phyloP scores from a whole-genome alignment of 305 asterid genomes.

The Solanum hybrid region DNA sequence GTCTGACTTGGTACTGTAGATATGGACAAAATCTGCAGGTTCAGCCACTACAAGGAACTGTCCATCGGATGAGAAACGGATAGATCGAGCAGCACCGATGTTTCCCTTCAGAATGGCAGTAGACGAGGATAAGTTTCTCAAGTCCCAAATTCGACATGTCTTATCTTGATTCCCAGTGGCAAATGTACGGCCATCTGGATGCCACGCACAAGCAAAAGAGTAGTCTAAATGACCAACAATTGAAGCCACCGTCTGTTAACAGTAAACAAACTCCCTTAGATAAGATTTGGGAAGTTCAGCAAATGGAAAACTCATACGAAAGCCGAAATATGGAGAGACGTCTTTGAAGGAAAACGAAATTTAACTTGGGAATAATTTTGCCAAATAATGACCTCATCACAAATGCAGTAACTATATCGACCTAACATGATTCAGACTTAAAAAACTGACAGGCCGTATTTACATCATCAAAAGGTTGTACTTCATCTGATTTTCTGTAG shows the following conservation, averaged over 20 bases:
- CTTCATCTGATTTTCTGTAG: neutral
- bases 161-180: slow-evolving; percentile 86
- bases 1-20: slow-evolving; percentile 35
- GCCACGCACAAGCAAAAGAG: slow-evolving; percentile 84
- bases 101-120: slow-evolving; percentile 45
- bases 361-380: neutral
- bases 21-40: slow-evolving; percentile 74
- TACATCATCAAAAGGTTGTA: neutral
- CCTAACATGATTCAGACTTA: neutral
- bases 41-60: slow-evolving; percentile 61
- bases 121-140: slow-evolving; percentile 45
- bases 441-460: neutral
- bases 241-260: slow-evolving; percentile 45
- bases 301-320: neutral
- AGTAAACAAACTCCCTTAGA: neutral
- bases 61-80: slow-evolving; percentile 62
- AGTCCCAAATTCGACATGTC: slow-evolving; percentile 69
- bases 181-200: slow-evolving; percentile 50
- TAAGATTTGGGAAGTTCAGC: neutral
- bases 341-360: neutral
- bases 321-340: neutral
- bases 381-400: neutral
- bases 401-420: neutral
- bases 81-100: slow-evolving; percentile 58
- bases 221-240: slow-evolving; percentile 61